Conservation (phyloP, 768 basidiomycete genomes). For the Lactifluus hygrophoroides region DNA sequence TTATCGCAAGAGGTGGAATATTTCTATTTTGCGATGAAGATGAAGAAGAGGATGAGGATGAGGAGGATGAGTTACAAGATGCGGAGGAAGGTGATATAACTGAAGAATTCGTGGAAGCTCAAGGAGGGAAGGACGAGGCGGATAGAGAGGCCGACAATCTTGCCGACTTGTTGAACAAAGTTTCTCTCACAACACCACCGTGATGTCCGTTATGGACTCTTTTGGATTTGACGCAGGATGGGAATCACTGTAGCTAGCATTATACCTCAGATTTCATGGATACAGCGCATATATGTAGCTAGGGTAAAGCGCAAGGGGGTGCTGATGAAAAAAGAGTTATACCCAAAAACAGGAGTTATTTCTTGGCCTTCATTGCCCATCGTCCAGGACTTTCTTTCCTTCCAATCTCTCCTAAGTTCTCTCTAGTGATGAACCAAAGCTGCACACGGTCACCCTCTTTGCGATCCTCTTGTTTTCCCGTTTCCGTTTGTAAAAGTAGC, state of each 20-base stretch:
- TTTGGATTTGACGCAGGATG: not conserved
- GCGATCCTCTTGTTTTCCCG: not conserved
- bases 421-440: slow-evolving; percentile 11
- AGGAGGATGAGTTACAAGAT: slow-evolving; percentile 37
- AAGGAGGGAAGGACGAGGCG: slow-evolving; percentile 26
- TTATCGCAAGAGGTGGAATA: slow-evolving; percentile 61
- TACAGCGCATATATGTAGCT: not conserved
- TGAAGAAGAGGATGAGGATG: slow-evolving; percentile 56
- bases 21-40: slow-evolving; percentile 70
- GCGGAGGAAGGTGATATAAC: slow-evolving; percentile 27
- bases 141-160: slow-evolving; percentile 46
- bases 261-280: not conserved
- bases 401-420: slow-evolving; percentile 14
- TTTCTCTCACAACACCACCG: slow-evolving; percentile 25
- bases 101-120: slow-evolving; percentile 21
- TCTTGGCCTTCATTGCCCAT: slow-evolving; percentile 13
- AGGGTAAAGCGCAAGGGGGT: not conserved
- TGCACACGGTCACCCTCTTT: not conserved
- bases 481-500: slow-evolving; percentile 9
- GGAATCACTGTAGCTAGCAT: not conserved
- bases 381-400: slow-evolving; percentile 8
- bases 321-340: not conserved
- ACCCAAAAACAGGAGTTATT: not conserved
- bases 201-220: not conserved
- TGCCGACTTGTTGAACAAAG: slow-evolving; percentile 59